Base-by-base conservation (phyloP, 106 monocot species). In the Alisma plantagoaquatica region DNA sequence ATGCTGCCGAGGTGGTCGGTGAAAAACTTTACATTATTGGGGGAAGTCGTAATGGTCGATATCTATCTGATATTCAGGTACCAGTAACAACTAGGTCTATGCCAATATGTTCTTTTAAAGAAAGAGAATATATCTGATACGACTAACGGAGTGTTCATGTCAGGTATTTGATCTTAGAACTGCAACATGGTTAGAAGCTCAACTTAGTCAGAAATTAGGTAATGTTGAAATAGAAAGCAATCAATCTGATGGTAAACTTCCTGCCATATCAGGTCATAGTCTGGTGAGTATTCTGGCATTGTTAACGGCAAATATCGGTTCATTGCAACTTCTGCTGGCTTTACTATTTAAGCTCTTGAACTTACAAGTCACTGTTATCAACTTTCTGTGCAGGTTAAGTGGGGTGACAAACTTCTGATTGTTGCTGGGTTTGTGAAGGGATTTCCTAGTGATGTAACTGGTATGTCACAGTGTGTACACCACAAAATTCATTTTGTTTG, bases 21-120 rank as follows among this genome's bases (percentile, higher is more conserved):
- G 83, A 64, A 31, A 93, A 92, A 50, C 79, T 92, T 41, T 86
- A 79, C 45, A 67, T 93, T 35, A 33, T 77, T 61, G 93, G 87
- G 2, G 92, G 93, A 35, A 83, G 93, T 66, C 79, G 83, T 31
- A 79, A 93, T 73, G 93, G 93, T 25, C 72, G 80, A 30, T 92
- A 82, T 72, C 56, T 92, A 24, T 82, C 82, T 23, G 82, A 92
- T 57, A 53, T 86, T 62, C 86, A 92, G 86, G 92, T 92, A 32
- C 27, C 52, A 11, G 10, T 16, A 32, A 11, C 17, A 38, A 6
- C 6, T 38, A 6, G 14, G 9, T 38, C 35, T 38, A 38, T 38
- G 35, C 9, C 9, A 38, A 38, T 6, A 7, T 38, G 14, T 14
- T 38, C 35, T 38, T 38, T 38, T 38, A 38, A 38, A 38, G n/a